These are phyloP conservation scores for Euphorbia peplus DNA, from an alignment of 345 rosid species.

Conservation along the genomic window DNA sequence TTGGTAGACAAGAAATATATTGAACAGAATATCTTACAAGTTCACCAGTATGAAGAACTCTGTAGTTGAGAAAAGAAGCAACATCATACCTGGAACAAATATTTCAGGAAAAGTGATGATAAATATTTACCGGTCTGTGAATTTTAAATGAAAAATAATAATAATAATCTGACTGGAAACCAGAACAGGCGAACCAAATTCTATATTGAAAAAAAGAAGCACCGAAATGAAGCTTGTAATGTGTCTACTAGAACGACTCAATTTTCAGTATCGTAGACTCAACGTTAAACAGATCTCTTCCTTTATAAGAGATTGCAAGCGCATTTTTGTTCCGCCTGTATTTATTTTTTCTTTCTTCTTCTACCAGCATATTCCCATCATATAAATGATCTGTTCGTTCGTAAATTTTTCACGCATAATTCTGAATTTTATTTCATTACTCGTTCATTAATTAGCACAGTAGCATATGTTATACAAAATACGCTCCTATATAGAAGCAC, in stretches of 20 bases:
- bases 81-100: constrained; percentile 69
- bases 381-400: no score
- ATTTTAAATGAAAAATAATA: no score
- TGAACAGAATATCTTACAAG: constrained; percentile 49
- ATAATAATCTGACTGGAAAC: neutral
- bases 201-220: neutral
- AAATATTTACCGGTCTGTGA: neutral
- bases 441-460: no score
- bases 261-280: neutral
- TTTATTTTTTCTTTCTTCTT: neutral
- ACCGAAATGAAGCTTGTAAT: neutral
- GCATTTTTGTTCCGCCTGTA: neutral
- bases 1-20: constrained; percentile 1
- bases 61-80: constrained; percentile 50
- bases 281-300: neutral
- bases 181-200: neutral
- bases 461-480: no score
- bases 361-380: no score
- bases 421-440: no score
- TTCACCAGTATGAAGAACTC: constrained; percentile 57
- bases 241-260: neutral
- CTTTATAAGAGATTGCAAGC: neutral
- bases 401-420: no score
- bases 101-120: constrained; percentile 2
- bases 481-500: neutral